phyloP scores from a whole-genome alignment of 2,329 filamentous ascomycete species.

The Cordyceps cateniannulata region DNA sequence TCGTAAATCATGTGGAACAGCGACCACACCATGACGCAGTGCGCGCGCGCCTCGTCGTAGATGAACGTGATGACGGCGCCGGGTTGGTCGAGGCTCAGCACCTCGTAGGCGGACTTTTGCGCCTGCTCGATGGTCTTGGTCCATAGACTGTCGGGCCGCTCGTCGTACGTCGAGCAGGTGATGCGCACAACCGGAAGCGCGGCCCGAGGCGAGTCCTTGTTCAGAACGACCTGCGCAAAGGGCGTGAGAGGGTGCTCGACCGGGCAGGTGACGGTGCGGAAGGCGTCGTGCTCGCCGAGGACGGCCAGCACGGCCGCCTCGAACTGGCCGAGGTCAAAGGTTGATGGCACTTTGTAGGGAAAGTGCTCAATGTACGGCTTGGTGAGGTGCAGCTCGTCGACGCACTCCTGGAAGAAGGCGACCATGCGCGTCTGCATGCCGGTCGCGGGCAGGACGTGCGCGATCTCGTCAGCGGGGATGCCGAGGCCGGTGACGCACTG shows the following conservation, averaged over 20 bases:
- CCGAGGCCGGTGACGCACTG: slow-evolving; percentile 6
- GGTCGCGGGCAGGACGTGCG: slow-evolving; percentile 10
- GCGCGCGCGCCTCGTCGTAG: slow-evolving; percentile 6
- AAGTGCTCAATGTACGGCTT: slow-evolving; percentile 14
- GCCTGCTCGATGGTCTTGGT: slow-evolving; percentile 3
- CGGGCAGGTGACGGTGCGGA: slow-evolving; percentile 13
- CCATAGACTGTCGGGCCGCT: slow-evolving; percentile 10
- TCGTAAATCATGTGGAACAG: slow-evolving; percentile 28
- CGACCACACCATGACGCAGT: slow-evolving; percentile 23
- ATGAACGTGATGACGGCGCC: slow-evolving; percentile 10
- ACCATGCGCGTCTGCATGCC: slow-evolving; percentile 11
- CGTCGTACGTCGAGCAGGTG: slow-evolving; percentile 10
- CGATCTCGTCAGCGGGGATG: slow-evolving; percentile 9
- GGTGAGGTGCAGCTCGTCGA: slow-evolving; percentile 1
- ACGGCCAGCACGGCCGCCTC: slow-evolving; percentile 12
- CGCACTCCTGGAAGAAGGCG: slow-evolving; percentile 11
- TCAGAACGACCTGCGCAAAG: slow-evolving; percentile 13
- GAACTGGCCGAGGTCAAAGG: slow-evolving; percentile 11
- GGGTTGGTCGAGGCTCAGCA: slow-evolving; percentile 5
- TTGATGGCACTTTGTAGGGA: slow-evolving; percentile 11
- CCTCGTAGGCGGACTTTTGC: slow-evolving; percentile 10
- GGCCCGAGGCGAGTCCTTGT: background rate
- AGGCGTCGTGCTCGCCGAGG: slow-evolving; percentile 13
- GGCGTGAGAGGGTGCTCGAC: slow-evolving; percentile 14
- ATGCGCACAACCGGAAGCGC: slow-evolving; percentile 5